A percentile compares a stretch with the other conserved stretches of the same genome.
Evolutionary conservation across 2,329 filamentous ascomycete genomes (phyloP).

Genomic region (Fusarium setosum): DNA sequence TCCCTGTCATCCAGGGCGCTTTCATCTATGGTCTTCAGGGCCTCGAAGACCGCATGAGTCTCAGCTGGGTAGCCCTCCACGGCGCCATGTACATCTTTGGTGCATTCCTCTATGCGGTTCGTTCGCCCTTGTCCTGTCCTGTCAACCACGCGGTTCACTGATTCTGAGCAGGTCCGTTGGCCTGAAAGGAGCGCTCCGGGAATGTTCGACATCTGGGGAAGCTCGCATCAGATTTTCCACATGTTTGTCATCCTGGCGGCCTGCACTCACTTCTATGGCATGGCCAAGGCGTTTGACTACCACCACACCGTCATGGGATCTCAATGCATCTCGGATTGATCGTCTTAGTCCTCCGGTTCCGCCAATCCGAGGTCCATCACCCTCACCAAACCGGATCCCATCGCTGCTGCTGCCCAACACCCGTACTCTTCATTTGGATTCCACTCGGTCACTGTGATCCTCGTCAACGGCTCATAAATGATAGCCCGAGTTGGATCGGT

Average conservation of each 20-base stretch:
- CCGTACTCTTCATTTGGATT: constrained; percentile 75
- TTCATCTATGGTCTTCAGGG: constrained; percentile 72
- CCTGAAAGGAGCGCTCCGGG: constrained; percentile 86
- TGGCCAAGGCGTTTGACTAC: constrained; percentile 88
- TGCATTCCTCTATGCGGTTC: constrained; percentile 85
- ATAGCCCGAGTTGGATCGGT: constrained; percentile 56
- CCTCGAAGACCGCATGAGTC: constrained; percentile 79
- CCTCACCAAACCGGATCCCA: constrained; percentile 74
- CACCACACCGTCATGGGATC: constrained; percentile 73
- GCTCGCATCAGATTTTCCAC: constrained; percentile 97
- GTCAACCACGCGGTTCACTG: constrained; percentile 1
- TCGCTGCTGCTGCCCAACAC: constrained; percentile 74
- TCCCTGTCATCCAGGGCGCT: constrained; percentile 85
- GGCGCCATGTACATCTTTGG: constrained; percentile 88
- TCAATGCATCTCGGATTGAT: constrained; percentile 53
- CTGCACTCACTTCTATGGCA: constrained; percentile 80
- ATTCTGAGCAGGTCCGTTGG: constrained; percentile 70
- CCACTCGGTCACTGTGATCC: constrained; percentile 73
- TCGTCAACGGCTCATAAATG: constrained; percentile 71
- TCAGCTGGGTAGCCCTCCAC: constrained; percentile 84
- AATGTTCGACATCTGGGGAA: constrained; percentile 89
- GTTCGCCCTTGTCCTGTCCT: constrained; percentile 46
- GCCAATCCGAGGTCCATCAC: constrained; percentile 73
- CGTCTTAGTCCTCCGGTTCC: constrained; percentile 33
- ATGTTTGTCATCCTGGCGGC: constrained; percentile 87